Percentiles rank a stretch among this genome's conserved stretches.
Evolutionary conservation across 345 rosid genomes (phyloP).

Genomic region (Gossypium bickii): DNA sequence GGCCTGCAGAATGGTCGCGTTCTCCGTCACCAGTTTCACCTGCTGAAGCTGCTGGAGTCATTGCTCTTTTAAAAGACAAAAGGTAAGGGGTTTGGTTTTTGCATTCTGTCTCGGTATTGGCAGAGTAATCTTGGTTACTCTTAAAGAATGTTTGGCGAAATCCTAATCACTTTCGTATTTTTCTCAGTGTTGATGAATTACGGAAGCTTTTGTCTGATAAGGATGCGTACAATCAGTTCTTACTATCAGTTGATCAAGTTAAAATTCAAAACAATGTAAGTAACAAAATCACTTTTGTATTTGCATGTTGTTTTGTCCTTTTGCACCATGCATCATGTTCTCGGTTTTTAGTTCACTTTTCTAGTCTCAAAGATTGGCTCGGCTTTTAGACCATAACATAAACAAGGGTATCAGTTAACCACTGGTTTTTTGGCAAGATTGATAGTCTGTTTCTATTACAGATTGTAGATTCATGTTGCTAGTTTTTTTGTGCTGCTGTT

Average conservation of each 20-base stretch:
- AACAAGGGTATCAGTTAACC: neutral
- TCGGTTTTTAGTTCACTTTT: neutral
- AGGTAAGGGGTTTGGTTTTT: constrained; percentile 35
- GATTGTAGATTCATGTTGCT: neutral
- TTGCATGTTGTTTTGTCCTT: constrained; percentile 1
- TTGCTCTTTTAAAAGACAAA: constrained; percentile 61
- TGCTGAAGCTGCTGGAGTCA: constrained; percentile 65
- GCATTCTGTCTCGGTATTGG: neutral
- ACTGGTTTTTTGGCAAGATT: neutral
- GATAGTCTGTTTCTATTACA: neutral
- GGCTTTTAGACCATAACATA: constrained; percentile 2
- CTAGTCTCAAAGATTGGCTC: neutral
- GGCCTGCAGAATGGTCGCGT: constrained; percentile 39
- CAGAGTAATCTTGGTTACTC: neutral
- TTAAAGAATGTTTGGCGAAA: neutral
- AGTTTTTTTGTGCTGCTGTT: neutral
- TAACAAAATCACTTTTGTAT: constrained; percentile 6
- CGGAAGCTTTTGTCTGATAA: constrained; percentile 79
- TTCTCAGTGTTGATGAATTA: constrained; percentile 72
- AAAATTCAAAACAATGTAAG: constrained; percentile 85
- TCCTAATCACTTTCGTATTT: constrained; percentile 21
- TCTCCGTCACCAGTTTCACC: constrained; percentile 63
- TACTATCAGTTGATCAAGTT: constrained; percentile 79
- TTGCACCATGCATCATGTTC: neutral
- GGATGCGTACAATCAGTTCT: constrained; percentile 74